phyloP scores from a whole-genome alignment of 768 basidiomycete genomes.

The Hericium coralloides region DNA sequence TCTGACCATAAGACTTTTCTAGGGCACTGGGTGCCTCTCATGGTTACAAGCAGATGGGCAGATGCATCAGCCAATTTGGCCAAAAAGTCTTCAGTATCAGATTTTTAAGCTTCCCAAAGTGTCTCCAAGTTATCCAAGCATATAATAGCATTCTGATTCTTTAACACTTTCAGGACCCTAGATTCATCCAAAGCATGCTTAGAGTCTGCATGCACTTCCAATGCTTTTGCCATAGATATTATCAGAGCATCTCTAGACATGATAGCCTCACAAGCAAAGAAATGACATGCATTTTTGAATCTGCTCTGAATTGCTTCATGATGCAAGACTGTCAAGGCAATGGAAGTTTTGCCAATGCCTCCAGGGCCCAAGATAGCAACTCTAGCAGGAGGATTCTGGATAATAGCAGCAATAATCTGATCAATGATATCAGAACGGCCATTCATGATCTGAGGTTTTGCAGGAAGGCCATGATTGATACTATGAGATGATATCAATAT shows the following conservation, averaged over 20 bases:
- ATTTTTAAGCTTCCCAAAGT: not conserved
- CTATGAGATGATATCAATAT: no score
- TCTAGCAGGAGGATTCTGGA: not conserved
- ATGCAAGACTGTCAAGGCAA: constrained; percentile 4
- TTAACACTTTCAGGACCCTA: not conserved
- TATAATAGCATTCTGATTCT: not conserved
- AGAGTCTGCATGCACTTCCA: not conserved
- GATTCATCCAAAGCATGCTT: not conserved
- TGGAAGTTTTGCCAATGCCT: constrained; percentile 9
- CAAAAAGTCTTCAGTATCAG: not conserved
- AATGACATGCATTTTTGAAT: constrained; percentile 1
- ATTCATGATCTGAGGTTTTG: no score
- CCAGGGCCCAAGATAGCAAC: constrained; percentile 4
- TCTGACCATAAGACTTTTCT: not conserved
- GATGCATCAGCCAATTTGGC: not conserved
- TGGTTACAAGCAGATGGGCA: not conserved
- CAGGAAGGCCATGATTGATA: no score
- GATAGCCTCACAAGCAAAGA: constrained; percentile 2
- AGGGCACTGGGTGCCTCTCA: not conserved
- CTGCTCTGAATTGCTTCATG: not conserved
- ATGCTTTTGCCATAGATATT: not conserved
- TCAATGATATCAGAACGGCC: no score
- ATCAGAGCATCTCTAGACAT: not conserved
- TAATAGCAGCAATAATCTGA: not conserved
- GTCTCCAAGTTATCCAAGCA: constrained; percentile 3